Evolutionary conservation across 352 stramenopile species (phyloP), one percentile per base, ranked within the genome.

Genomic region (Pythium dissimile): DNA sequence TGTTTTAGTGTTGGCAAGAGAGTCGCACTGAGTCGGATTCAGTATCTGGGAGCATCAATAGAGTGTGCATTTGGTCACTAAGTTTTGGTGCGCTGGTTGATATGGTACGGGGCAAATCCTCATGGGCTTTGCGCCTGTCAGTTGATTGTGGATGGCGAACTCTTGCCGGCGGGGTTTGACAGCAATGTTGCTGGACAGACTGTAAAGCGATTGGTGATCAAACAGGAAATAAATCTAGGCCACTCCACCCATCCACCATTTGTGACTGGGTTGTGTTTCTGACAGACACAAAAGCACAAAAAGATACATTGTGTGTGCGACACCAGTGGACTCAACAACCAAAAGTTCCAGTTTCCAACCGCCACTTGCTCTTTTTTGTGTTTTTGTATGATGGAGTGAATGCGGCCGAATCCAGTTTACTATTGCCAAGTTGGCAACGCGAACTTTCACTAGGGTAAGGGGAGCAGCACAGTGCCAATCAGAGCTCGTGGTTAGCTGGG

Each of bases 391-490:
- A 3, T 31, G 24, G 42, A 48, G 24, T 48, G 42, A 6, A 12
- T 48, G 7, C 21, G 24, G 42, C 9, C 23, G 42, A 48, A 41
- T 41, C 42, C 42, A 48, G 20, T 30, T 48, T 30, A 13, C n/a
- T 32, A 7, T 21, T 45, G 9, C 15, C 35, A 15, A 12, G 30
- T n/a, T n/a, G n/a, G n/a, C n/a, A n/a, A 35, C 30, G 12, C 7
- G 12, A 35, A 42, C 35, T 18, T 42, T 42, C 35, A 42, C 5
- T 15, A 52, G 52, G 52, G 52, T 15, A 59, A 59, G 52, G 52
- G 52, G 52, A 59, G 52, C 43, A 50, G 43, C 43, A 37, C 12
- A 13, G 7, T 18, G 28, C 23, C 43, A 49, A 50, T 50, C 43
- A 48, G 42, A n/a, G n/a, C n/a, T n/a, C 42, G 34, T 41, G 16